phyloP scores from a whole-genome alignment of 768 basidiomycete genomes.

The Ramaria sp. region DNA sequence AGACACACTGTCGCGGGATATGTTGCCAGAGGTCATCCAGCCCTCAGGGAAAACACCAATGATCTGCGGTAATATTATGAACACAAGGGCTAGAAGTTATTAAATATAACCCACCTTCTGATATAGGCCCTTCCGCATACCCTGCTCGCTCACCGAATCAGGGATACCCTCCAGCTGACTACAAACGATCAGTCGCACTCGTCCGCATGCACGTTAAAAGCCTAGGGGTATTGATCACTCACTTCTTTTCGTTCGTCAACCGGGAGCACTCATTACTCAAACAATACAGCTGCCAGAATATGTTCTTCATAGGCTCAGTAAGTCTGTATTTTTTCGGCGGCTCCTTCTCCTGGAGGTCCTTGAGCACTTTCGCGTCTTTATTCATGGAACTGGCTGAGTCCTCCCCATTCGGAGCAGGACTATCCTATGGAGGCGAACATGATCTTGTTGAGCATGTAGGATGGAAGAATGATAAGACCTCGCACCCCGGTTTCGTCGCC shows the following conservation, averaged over 20 bases:
- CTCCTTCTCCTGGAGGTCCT: conserved; percentile 16
- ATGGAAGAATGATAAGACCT: neutral
- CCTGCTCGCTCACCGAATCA: conserved; percentile 71
- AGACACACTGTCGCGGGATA: conserved; percentile 71
- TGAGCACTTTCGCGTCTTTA: conserved; percentile 6
- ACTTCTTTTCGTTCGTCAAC: conserved; percentile 26
- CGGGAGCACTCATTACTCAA: conserved; percentile 78
- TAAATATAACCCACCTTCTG: conserved; percentile 45
- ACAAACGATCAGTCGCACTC: neutral
- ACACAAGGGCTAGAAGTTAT: neutral
- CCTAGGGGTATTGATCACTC: conserved; percentile 3
- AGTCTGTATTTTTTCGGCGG: conserved; percentile 70
- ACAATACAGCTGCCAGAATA: conserved; percentile 72
- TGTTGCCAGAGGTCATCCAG: conserved; percentile 81
- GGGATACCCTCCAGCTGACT: conserved; percentile 54
- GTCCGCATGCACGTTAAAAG: too few relatives aligned
- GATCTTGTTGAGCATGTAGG: neutral
- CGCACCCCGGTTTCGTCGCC: conserved; percentile 1
- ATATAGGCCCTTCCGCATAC: conserved; percentile 68
- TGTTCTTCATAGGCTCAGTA: conserved; percentile 70
- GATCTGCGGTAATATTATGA: conserved; percentile 32
- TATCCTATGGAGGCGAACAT: neutral
- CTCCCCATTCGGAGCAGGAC: neutral
- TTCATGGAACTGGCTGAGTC: neutral
- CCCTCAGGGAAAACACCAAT: conserved; percentile 73